Percentiles rank a stretch among this genome's conserved stretches.
Conservation (phyloP, 2,329 filamentous ascomycete species). For the Hawksworthiomyces lignivorus region DNA sequence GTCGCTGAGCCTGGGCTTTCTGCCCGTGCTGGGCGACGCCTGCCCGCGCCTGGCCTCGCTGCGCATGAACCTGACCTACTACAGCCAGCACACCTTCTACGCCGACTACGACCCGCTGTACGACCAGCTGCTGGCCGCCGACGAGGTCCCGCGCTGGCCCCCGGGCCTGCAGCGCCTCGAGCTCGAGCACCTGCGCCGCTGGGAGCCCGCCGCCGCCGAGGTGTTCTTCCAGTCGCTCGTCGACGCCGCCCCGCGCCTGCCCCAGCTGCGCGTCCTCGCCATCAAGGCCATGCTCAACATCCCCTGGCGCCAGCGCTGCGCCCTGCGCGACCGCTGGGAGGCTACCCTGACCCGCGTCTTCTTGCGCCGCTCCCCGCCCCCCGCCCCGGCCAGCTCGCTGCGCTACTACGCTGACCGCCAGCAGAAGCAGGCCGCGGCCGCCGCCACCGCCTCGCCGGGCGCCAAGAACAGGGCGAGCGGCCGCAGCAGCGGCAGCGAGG, state of each 20-base stretch:
- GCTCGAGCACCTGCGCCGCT: constrained; percentile 69
- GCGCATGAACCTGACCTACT: constrained; percentile 72
- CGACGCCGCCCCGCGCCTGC: constrained; percentile 58
- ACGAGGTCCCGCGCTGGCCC: constrained; percentile 73
- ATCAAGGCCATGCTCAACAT: constrained; percentile 73
- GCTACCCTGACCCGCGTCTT: constrained; percentile 62
- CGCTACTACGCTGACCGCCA: constrained; percentile 9
- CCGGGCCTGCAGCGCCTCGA: constrained; percentile 61
- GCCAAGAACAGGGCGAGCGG: neutral
- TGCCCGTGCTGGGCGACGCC: constrained; percentile 53
- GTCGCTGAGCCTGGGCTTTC: constrained; percentile 66
- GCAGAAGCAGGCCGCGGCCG: neutral
- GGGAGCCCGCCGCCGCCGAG: constrained; percentile 60
- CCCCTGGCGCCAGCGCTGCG: constrained; percentile 73
- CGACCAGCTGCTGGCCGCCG: constrained; percentile 53
- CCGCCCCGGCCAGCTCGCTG: constrained; percentile 17
- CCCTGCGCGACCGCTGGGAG: constrained; percentile 73
- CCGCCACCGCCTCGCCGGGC: neutral
- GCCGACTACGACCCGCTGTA: constrained; percentile 71
- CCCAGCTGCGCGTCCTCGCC: constrained; percentile 58
- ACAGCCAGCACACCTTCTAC: constrained; percentile 58
- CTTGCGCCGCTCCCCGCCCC: constrained; percentile 31
- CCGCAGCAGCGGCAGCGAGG: neutral
- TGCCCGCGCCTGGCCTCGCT: constrained; percentile 67
- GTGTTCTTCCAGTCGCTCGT: constrained; percentile 74